phyloP scores from a whole-genome alignment of 2,329 filamentous ascomycete genomes.

The Colletotrichum costaricense region DNA sequence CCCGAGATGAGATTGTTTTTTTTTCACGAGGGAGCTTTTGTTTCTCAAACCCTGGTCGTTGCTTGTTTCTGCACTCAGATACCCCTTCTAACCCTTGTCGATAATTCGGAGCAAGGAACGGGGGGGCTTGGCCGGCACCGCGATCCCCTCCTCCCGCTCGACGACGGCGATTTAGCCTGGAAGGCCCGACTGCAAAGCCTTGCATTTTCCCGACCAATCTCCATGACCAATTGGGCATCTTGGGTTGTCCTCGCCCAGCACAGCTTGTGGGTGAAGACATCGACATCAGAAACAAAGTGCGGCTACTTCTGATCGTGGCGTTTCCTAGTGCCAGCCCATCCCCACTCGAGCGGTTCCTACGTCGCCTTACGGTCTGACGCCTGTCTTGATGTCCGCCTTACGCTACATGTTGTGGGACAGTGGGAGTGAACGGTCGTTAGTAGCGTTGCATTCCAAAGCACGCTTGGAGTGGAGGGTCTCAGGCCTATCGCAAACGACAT shows the following conservation, averaged over 20 bases:
- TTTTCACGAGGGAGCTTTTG: not conserved
- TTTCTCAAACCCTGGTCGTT: conserved; percentile 14
- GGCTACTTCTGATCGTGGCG: conserved; percentile 40
- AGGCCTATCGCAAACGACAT: not conserved
- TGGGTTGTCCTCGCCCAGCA: not conserved
- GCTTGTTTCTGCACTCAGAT: conserved; percentile 16
- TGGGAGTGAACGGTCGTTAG: not conserved
- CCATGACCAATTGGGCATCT: conserved; percentile 38
- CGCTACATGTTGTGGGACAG: not conserved
- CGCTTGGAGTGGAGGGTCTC: not conserved
- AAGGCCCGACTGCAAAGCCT: conserved; percentile 50
- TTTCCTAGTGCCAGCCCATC: conserved; percentile 17
- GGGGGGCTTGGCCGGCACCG: conserved; percentile 27
- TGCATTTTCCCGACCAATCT: conserved; percentile 52
- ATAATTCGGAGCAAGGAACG: conserved; percentile 19
- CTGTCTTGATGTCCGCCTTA: conserved; percentile 1
- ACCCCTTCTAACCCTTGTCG: not conserved
- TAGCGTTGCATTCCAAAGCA: conserved; percentile 7
- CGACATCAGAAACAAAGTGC: conserved; percentile 45
- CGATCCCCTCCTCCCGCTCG: conserved; percentile 39
- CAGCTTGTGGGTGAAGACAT: conserved; percentile 23
- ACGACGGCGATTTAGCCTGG: conserved; percentile 53
- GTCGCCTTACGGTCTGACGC: conserved; percentile 16
- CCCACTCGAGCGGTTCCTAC: conserved; percentile 24
- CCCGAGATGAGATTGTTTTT: conserved; percentile 27